Evolutionary conservation across 306 rosid genomes (phyloP), one percentile per base, ranked within the genome.

Genomic region (Cicer cuneatum): DNA sequence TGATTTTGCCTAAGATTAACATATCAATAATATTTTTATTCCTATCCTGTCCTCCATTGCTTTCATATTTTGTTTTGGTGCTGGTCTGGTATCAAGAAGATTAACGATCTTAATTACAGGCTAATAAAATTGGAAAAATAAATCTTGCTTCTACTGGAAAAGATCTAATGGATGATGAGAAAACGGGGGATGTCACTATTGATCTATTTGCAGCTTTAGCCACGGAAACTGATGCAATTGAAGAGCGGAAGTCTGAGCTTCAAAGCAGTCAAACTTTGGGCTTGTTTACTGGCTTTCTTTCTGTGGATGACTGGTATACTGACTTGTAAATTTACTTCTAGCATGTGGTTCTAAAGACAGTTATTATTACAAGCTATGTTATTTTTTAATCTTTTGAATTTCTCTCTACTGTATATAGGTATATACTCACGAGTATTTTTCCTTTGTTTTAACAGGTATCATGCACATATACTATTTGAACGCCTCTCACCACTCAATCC

Each of bases 81-180:
- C 59, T 71, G 46, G 78, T 62, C 57, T 1, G 5, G 53, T 24
- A 56, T 77, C 59, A 47, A 33, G 6, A 72, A 56, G 65, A 52
- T 66, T 79, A 60, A 71, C 59, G 62, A 37, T 62, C 18, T 76
- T 57, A 49, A 81, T 60, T 68, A 48, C 95, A 94, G 98, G 98
- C 96, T 53, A 94, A 80, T 72, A 94, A 90, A 83, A 94, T 91
- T 71, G 98, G 98, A 51, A 90, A 86, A 85, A 94, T 94, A 87
- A 94, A 94, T 71, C 98, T 94, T 77, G 97, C 98, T 67, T 96
- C 97, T 38, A 94, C 90, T 8, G 98, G 98, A 61, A 94, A 94
- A 80, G 98, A 94, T 84, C 82, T 94, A 39, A 94, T 94, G 98
- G 98, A 94, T 79, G 98, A 94, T 15, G 98, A 91, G 85, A 94